Evolutionary conservation across 1,284 basidiomycete species (phyloP).

Genomic region (Apiotrichum gamsii): DNA sequence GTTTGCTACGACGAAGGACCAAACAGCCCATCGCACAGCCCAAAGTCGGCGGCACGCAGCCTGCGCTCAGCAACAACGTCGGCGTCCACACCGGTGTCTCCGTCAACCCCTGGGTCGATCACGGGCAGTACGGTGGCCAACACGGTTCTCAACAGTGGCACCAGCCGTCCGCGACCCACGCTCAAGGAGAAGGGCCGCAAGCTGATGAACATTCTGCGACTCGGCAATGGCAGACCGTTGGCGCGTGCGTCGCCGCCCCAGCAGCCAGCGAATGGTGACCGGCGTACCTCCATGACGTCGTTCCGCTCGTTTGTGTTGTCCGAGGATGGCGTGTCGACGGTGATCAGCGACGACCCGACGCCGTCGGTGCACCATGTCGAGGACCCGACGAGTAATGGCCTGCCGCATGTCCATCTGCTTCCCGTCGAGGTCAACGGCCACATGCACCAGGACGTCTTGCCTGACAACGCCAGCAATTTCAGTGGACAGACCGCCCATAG

Average conservation of each 20-base stretch:
- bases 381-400: no score
- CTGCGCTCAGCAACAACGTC: not conserved
- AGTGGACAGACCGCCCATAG: not conserved
- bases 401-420: not conserved
- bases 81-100: not conserved
- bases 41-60: no score
- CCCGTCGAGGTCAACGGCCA: not conserved
- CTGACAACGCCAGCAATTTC: not conserved
- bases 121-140: no score
- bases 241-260: not conserved
- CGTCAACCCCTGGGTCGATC: no score
- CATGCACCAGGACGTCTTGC: slow-evolving; percentile 19
- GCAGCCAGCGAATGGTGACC: not conserved
- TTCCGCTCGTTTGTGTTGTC: slow-evolving; percentile 11
- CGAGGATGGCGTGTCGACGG: slow-evolving; percentile 1
- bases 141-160: no score
- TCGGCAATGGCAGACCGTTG: slow-evolving; percentile 7
- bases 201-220: slow-evolving; percentile 31
- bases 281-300: slow-evolving; percentile 27
- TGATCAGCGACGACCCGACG: slow-evolving; percentile 1
- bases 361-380: not conserved
- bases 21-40: no score
- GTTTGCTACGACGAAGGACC: no score
- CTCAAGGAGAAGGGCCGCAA: slow-evolving; percentile 38
- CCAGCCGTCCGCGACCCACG: not conserved